phyloP scores from a whole-genome alignment of 2,329 filamentous ascomycete genomes.

The Alternaria sp. region DNA sequence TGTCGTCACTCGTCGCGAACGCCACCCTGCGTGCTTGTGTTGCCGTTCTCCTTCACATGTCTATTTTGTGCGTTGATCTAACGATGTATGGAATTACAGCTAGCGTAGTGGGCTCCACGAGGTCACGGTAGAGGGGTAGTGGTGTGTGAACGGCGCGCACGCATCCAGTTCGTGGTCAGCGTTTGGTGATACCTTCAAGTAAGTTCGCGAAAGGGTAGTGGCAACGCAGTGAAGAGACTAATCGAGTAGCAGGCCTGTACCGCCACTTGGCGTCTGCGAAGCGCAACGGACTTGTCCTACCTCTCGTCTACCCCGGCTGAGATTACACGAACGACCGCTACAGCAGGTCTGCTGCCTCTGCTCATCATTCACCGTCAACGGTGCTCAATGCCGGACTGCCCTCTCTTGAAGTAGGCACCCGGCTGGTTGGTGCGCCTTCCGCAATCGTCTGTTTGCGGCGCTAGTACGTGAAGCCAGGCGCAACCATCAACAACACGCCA shows the following conservation, averaged over 20 bases:
- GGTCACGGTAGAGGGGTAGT: not conserved
- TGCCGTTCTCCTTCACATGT: constrained; percentile 2
- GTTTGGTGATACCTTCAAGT: constrained; percentile 8
- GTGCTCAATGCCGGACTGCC: not conserved
- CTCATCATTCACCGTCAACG: not conserved
- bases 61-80: not conserved
- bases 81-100: not conserved
- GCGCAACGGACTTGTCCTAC: constrained; percentile 1
- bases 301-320: not conserved
- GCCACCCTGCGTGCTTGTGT: constrained; percentile 3
- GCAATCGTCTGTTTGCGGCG: constrained; percentile 18
- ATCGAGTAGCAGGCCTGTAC: not conserved
- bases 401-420: not conserved
- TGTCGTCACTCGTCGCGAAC: not conserved
- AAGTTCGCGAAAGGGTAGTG: constrained; percentile 2
- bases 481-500: constrained; percentile 16
- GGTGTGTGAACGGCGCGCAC: constrained; percentile 2
- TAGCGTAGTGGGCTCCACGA: constrained; percentile 9
- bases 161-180: constrained; percentile 6
- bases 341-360: not conserved
- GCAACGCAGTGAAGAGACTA: not conserved
- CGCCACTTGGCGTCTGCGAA: constrained; percentile 2
- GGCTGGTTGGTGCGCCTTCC: constrained; percentile 3
- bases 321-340: not conserved
- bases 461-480: constrained; percentile 17